Evolutionary conservation across 1,284 basidiomycete genomes (phyloP), one percentile per base, ranked within the genome.

Genomic region (Wallemia ichthyophaga): DNA sequence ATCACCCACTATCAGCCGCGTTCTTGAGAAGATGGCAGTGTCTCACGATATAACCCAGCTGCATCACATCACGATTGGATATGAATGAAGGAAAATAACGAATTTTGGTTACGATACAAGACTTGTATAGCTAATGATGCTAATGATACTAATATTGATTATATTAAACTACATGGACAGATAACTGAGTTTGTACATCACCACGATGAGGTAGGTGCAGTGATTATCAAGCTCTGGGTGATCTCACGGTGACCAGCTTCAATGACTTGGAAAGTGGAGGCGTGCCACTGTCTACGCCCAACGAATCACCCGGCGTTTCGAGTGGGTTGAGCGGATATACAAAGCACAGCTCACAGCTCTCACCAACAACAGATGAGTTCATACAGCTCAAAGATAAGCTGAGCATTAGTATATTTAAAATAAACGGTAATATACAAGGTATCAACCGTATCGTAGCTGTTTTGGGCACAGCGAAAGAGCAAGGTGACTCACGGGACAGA

Each of bases 351-450:
- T 48, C 11, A 11, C n/a, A 11, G 9, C 13, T 3, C 37, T 48
- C 7, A 11, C n/a, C n/a, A 48, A 21, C 37, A 48, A 21, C 5
- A 48, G 37, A 66, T 17, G 64, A 67, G 15, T 98, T 95, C 70
- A 73, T 77, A 23, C 74, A 74, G 54, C 73, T 95, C 21, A 86
- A 94, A 66, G 81, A 82, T 25, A 83, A 83, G 21, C 75, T 98
- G 58, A 86, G 87, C 1, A 76, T 96, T 19, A 92, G 96, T 69
- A 84, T 95, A 62, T 96, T 98, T 81, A 95, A 96, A 77, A 88
- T 98, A 73, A 92, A 94, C 67, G 79, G 85, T 62, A 99, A 98
- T 71, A 88, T 96, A 3, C 84, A 91, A 65, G 91, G 85, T 15
- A 92, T 99, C 59, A 73, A 88, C 67, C 86, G 87, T 68, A 75